These are phyloP conservation scores for Chaetomiaceae sp. DNA, from an alignment of 2,329 filamentous ascomycete genomes.

Conservation along the genomic window DNA sequence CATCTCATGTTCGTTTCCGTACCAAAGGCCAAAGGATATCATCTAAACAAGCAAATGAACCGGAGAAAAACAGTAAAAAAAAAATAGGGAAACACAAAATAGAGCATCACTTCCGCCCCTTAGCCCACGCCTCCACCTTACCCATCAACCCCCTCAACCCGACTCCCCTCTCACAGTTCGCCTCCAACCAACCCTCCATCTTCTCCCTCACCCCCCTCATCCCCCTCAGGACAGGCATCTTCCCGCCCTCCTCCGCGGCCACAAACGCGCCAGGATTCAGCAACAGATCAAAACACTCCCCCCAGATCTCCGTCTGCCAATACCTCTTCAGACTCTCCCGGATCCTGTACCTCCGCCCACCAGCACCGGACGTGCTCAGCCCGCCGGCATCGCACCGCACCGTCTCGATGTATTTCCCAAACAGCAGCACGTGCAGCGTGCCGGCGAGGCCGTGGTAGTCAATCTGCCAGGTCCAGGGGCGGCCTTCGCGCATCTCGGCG, in stretches of 20 bases:
- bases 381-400: slow-evolving; percentile 48
- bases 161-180: slow-evolving; percentile 74
- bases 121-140: slow-evolving; percentile 51
- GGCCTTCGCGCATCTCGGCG: slow-evolving; percentile 87
- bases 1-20: not conserved
- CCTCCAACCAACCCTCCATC: slow-evolving; percentile 81
- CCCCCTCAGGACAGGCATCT: slow-evolving; percentile 65
- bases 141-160: slow-evolving; percentile 64
- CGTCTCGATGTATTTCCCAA: slow-evolving; percentile 92
- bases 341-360: slow-evolving; percentile 67
- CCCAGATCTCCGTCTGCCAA: slow-evolving; percentile 94
- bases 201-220: slow-evolving; percentile 63
- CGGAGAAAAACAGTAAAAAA: slow-evolving; percentile 3
- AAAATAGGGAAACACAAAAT: slow-evolving; percentile 3
- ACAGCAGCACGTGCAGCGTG: slow-evolving; percentile 80
- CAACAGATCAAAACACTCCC: slow-evolving; percentile 72
- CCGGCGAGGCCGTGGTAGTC: slow-evolving; percentile 93
- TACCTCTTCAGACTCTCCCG: slow-evolving; percentile 85
- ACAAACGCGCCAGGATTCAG: slow-evolving; percentile 70
- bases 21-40: slow-evolving; percentile 10
- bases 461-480: slow-evolving; percentile 96
- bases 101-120: slow-evolving; percentile 26
- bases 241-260: slow-evolving; percentile 57
- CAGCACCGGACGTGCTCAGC: slow-evolving; percentile 40
- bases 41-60: slow-evolving; percentile 1